A percentile compares a stretch with the other conserved stretches of the same genome.
phyloP scores from a whole-genome alignment of 1,284 basidiomycete species.

The Mycena sp. region DNA sequence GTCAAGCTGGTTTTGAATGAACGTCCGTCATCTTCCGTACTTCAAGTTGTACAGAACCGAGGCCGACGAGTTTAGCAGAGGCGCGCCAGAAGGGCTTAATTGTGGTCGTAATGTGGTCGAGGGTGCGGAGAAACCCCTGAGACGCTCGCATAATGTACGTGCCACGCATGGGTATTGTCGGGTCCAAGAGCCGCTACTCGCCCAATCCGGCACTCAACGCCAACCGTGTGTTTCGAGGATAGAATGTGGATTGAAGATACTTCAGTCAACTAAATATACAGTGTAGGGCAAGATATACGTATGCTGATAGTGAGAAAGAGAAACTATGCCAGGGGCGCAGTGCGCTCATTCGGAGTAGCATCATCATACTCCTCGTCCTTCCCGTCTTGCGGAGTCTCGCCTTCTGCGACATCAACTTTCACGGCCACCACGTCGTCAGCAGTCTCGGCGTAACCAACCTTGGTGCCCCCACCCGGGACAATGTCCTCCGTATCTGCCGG shows the following conservation, averaged over 20 bases:
- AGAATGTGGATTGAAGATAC: neutral
- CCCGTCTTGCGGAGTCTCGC: neutral
- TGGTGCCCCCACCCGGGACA: neutral
- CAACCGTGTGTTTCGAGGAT: neutral
- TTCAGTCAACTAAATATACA: conserved; percentile 20
- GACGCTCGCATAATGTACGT: too few species aligned
- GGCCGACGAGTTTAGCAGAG: too few species aligned
- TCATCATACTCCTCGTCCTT: neutral
- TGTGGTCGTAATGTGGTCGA: too few species aligned
- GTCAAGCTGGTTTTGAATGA: too few species aligned
- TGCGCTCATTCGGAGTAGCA: conserved; percentile 9
- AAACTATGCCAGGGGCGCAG: conserved; percentile 10
- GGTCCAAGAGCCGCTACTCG: too few species aligned
- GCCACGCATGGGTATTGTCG: too few species aligned
- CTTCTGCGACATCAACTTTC: neutral
- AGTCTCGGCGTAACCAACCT: neutral
- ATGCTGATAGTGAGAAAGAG: neutral
- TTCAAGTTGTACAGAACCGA: too few species aligned
- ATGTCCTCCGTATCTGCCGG: conserved; percentile 22
- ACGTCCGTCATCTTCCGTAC: too few species aligned
- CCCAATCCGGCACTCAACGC: neutral
- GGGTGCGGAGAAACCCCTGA: too few species aligned
- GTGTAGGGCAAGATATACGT: conserved; percentile 4
- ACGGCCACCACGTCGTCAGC: neutral
- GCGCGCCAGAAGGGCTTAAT: too few species aligned